Conservation (phyloP, 345 rosid genomes). For the Dimocarpus longan region DNA sequence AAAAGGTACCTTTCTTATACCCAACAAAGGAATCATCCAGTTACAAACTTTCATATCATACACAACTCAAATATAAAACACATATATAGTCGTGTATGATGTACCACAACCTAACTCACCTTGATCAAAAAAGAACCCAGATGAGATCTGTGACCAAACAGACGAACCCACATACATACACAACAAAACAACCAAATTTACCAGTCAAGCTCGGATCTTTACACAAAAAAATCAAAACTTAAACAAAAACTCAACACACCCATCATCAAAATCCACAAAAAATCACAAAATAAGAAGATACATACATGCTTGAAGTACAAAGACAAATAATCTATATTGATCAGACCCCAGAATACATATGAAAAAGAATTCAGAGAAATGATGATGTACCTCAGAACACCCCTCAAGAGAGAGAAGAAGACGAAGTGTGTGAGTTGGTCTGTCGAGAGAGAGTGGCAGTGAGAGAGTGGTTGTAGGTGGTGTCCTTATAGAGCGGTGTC, state of each 20-base stretch:
- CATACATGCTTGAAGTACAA: background rate
- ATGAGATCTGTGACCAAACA: conserved; percentile 12
- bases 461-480: background rate
- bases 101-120: background rate
- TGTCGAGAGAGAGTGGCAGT: background rate
- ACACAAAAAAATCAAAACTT: background rate
- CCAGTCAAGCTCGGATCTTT: conserved; percentile 16
- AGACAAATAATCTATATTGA: background rate
- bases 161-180: background rate
- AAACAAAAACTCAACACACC: background rate
- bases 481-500: background rate
- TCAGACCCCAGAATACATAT: background rate
- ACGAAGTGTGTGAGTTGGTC: background rate
- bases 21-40: background rate
- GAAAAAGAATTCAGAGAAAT: background rate
- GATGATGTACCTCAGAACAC: conserved; percentile 48
- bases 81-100: background rate
- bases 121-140: background rate
- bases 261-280: conserved; percentile 2
- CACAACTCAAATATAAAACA: background rate
- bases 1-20: background rate
- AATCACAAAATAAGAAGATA: background rate
- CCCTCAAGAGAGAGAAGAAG: conserved; percentile 30
- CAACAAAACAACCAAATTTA: conserved; percentile 3
- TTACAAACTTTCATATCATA: background rate